Percentiles rank a stretch among this genome's conserved stretches.
Evolutionary conservation across 345 rosid species (phyloP).

Genomic region (Rhodomyrtus tomentosa): DNA sequence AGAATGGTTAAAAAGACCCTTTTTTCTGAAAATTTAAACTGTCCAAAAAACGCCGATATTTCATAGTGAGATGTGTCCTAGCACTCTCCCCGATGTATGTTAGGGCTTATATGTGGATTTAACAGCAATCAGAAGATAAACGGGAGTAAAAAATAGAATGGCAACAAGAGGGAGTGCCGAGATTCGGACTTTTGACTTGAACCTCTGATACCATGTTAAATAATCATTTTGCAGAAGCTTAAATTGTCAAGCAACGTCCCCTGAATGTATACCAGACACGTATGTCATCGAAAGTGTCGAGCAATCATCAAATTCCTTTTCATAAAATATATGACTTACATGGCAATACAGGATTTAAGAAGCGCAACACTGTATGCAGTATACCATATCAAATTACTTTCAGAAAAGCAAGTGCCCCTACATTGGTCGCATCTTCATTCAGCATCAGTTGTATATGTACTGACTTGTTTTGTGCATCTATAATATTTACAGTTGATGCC

Average conservation of each 20-base stretch:
- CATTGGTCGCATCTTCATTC: not conserved
- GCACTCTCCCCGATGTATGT: not conserved
- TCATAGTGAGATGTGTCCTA: not conserved
- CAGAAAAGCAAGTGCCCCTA: not conserved
- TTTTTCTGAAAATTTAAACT: not conserved
- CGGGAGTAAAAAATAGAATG: not conserved
- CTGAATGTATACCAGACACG: not conserved
- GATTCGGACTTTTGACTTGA: not conserved
- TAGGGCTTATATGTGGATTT: not conserved
- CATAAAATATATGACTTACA: not conserved
- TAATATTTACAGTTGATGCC: not conserved
- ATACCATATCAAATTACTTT: not conserved
- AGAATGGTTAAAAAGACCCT: not conserved
- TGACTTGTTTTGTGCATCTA: not conserved
- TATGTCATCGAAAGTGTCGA: not conserved
- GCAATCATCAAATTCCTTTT: not conserved
- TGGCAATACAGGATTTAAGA: not conserved
- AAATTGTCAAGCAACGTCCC: not conserved
- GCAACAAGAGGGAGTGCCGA: not conserved
- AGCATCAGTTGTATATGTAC: not conserved
- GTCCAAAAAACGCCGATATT: not conserved
- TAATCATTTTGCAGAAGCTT: not conserved
- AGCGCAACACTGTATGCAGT: not conserved
- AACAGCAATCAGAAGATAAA: not conserved
- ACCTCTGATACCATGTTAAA: not conserved